Conservation (phyloP, 2,329 filamentous ascomycete species). For the Fusarium longipes region DNA sequence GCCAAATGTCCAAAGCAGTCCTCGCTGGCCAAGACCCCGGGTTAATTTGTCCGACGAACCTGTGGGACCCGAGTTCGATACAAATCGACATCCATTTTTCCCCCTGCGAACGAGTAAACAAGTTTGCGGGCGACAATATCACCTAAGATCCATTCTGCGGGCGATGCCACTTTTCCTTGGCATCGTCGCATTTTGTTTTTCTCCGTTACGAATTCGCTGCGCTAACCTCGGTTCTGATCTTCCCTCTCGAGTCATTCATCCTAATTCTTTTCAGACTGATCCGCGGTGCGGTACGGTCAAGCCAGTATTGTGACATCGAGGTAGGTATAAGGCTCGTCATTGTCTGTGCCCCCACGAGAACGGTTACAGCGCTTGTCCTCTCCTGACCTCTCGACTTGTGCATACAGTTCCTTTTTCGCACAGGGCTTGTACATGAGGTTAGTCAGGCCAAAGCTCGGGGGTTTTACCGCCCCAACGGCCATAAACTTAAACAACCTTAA, state of each 20-base stretch:
- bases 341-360: conserved; percentile 2
- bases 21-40: conserved; percentile 4
- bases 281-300: conserved; percentile 21
- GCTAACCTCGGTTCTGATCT: conserved; percentile 24
- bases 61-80: neutral
- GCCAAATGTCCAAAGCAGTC: neutral
- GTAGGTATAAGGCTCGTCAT: neutral
- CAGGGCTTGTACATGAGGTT: conserved; percentile 24
- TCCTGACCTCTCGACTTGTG: conserved; percentile 18
- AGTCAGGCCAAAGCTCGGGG: conserved; percentile 21
- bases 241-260: conserved; percentile 17
- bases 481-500: conserved; percentile 28
- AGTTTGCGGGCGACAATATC: conserved; percentile 23
- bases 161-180: conserved; percentile 32
- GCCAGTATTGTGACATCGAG: conserved; percentile 6
- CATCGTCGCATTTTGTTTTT: conserved; percentile 4
- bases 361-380: too few species aligned
- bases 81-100: conserved; percentile 9
- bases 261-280: conserved; percentile 4
- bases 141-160: neutral
- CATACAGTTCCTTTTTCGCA: conserved; percentile 16
- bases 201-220: conserved; percentile 28
- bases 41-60: conserved; percentile 4
- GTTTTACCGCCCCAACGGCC: conserved; percentile 25
- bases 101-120: conserved; percentile 14